Percentiles rank a stretch among this genome's conserved stretches.
Conservation (phyloP, 371 early-diverging fungal genomes). For the Rhizomucor pusillus region DNA sequence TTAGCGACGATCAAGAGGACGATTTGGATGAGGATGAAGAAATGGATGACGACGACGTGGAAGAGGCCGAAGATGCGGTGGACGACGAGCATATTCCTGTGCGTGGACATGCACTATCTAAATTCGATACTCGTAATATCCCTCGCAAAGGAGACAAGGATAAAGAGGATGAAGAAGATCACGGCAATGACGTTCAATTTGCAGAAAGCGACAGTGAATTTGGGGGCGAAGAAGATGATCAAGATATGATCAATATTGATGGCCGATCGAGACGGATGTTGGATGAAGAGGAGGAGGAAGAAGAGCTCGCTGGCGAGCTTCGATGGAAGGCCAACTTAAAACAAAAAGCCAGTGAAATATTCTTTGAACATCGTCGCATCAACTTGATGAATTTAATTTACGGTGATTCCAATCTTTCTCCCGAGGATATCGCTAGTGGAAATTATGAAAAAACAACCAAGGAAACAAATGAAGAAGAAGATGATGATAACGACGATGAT, state of each 20-base stretch:
- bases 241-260: conserved; percentile 46
- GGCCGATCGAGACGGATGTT: conserved; percentile 30
- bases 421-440: conserved; percentile 54
- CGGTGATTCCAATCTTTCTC: conserved; percentile 48
- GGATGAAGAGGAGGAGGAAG: conserved; percentile 46
- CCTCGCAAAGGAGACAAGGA: conserved; percentile 48
- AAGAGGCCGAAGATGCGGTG: conserved; percentile 25
- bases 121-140: conserved; percentile 47
- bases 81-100: conserved; percentile 38
- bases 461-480: conserved; percentile 34
- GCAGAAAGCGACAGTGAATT: conserved; percentile 76
- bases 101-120: conserved; percentile 46
- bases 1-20: conserved; percentile 40
- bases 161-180: conserved; percentile 37
- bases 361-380: conserved; percentile 58
- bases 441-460: conserved; percentile 36
- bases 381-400: conserved; percentile 91
- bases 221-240: conserved; percentile 49
- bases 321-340: conserved; percentile 76
- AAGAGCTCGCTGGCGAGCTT: conserved; percentile 52
- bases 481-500: conserved; percentile 34
- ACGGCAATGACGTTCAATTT: conserved; percentile 57
- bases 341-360: conserved; percentile 65
- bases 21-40: conserved; percentile 37
- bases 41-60: conserved; percentile 16